A percentile compares a stretch with the other conserved stretches of the same genome.
phyloP scores from a whole-genome alignment of 352 stramenopile genomes.

The Globisporangium cylindrosporum region DNA sequence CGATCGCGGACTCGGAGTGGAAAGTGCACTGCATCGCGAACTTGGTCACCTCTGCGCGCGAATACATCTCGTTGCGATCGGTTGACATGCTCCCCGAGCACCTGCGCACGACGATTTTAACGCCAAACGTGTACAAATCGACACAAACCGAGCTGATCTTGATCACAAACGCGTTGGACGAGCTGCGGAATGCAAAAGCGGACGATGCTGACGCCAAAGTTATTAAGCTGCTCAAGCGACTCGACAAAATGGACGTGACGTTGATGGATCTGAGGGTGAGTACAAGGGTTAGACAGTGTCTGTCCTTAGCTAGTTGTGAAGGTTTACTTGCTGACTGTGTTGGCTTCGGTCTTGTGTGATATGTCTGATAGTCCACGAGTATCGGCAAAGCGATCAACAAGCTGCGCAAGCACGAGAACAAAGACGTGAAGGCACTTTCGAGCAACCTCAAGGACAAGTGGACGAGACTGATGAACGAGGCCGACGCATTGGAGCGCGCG shows the following conservation, averaged over 20 bases:
- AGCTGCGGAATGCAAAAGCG: slow-evolving; percentile 38
- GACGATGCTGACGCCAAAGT: slow-evolving; percentile 35
- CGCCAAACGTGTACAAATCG: slow-evolving; percentile 75
- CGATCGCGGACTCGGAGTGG: slow-evolving; percentile 75
- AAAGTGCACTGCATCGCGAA: slow-evolving; percentile 75
- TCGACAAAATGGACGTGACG: slow-evolving; percentile 71
- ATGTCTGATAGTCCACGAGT: slow-evolving; percentile 55
- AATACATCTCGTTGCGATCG: slow-evolving; percentile 81
- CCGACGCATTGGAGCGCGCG: slow-evolving; percentile 48
- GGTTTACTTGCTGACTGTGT: slow-evolving; percentile 11
- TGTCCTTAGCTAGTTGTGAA: not conserved
- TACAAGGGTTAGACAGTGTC: not conserved
- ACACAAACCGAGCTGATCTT: slow-evolving; percentile 70
- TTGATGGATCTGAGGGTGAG: slow-evolving; percentile 77
- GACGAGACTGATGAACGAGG: slow-evolving; percentile 70
- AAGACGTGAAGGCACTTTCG: slow-evolving; percentile 42
- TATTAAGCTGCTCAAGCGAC: slow-evolving; percentile 56
- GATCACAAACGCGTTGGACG: slow-evolving; percentile 63
- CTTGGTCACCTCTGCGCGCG: slow-evolving; percentile 71
- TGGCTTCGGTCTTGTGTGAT: not conserved
- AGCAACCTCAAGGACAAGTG: slow-evolving; percentile 73
- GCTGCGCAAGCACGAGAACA: slow-evolving; percentile 71
- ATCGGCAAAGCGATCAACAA: slow-evolving; percentile 87
- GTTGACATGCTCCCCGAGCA: slow-evolving; percentile 85
- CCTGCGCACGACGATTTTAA: slow-evolving; percentile 74